Evolutionary conservation across 345 rosid genomes (phyloP).

Genomic region (Anacardium occidentale): DNA sequence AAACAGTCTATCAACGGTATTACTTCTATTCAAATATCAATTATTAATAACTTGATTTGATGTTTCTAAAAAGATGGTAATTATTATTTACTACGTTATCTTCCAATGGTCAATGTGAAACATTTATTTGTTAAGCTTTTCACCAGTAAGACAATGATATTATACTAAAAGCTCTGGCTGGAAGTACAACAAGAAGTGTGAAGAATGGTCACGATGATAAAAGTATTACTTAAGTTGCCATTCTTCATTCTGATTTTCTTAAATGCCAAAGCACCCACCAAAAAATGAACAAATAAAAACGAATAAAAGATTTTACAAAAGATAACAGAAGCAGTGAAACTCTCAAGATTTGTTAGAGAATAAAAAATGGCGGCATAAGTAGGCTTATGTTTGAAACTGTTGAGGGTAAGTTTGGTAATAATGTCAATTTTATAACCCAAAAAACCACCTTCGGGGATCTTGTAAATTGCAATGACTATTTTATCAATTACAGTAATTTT

Average conservation of each 20-base stretch:
- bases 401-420: background rate
- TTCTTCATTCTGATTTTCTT: background rate
- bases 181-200: background rate
- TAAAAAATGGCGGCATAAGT: background rate
- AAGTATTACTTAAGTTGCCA: background rate
- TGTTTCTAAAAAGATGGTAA: background rate
- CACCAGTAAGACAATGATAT: background rate
- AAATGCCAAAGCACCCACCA: background rate
- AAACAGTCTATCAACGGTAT: background rate
- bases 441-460: background rate
- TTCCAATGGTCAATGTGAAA: background rate
- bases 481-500: background rate
- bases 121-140: background rate
- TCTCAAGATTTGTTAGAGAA: background rate
- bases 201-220: background rate
- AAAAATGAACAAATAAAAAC: no score
- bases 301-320: background rate
- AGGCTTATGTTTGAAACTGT: background rate
- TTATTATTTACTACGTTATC: background rate
- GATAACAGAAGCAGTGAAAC: background rate
- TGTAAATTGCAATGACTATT: background rate
- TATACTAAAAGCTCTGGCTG: background rate
- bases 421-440: background rate
- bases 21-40: background rate
- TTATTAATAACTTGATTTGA: background rate